Conservation (phyloP, 345 rosid genomes). For the Eucalyptus camaldulensis region DNA sequence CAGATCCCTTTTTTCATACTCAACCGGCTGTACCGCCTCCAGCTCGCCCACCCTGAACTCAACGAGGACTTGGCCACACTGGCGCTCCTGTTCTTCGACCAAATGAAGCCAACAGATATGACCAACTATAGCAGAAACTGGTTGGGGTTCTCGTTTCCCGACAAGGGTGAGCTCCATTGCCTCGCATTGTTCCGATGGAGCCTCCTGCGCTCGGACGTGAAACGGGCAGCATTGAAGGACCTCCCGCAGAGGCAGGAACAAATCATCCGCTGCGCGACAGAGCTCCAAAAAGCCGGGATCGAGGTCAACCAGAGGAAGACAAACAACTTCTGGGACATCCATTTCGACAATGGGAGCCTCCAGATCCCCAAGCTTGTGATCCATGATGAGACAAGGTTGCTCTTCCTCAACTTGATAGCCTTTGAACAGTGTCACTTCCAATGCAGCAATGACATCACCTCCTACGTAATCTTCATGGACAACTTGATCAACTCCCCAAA, state of each 20-base stretch:
- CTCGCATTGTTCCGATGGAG: conserved; percentile 59
- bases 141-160: background rate
- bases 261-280: too few species aligned
- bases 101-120: conserved; percentile 8
- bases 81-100: conserved; percentile 64
- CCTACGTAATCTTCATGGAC: conserved; percentile 81
- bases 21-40: conserved; percentile 38
- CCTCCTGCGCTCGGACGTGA: conserved; percentile 40
- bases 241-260: too few species aligned
- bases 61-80: conserved; percentile 46
- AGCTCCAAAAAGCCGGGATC: too few species aligned
- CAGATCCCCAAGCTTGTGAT: conserved; percentile 51
- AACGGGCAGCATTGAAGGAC: too few species aligned
- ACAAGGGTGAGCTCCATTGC: conserved; percentile 61
- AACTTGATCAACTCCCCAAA: conserved; percentile 66
- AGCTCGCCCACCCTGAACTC: conserved; percentile 28
- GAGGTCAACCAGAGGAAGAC: too few species aligned
- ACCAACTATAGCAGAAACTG: background rate
- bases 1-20: conserved; percentile 66
- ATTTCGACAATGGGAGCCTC: conserved; percentile 49
- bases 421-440: conserved; percentile 69
- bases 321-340: conserved; percentile 29
- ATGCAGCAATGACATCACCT: conserved; percentile 55
- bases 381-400: conserved; percentile 81
- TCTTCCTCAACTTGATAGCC: conserved; percentile 76